Percentiles rank a stretch among this genome's conserved stretches.
Conservation (phyloP, 768 basidiomycete genomes). For the Rossbeevera mucosa region DNA sequence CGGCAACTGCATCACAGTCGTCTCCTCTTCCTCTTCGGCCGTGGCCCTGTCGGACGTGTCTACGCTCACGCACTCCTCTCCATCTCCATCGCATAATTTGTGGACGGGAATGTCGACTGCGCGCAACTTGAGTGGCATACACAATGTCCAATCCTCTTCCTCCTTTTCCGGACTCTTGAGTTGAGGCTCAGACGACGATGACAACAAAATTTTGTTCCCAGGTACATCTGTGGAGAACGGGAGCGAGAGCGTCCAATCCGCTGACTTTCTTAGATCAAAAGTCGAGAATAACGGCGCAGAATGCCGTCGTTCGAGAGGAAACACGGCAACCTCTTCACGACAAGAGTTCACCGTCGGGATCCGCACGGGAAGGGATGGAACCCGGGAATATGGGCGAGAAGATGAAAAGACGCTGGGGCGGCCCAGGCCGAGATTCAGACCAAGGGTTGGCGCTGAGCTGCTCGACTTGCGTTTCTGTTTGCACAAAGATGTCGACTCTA, state of each 20-base stretch:
- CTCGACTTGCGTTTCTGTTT: constrained; percentile 25
- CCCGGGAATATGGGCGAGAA: background rate
- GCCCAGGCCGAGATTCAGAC: background rate
- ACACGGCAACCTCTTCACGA: constrained; percentile 11
- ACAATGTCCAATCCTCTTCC: constrained; percentile 30
- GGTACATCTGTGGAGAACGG: constrained; percentile 28
- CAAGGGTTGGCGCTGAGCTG: constrained; percentile 14
- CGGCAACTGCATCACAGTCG: constrained; percentile 16
- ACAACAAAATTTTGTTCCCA: constrained; percentile 15
- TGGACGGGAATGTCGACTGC: background rate
- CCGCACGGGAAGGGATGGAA: background rate
- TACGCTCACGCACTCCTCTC: constrained; percentile 2
- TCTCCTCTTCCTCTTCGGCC: background rate
- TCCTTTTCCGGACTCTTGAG: background rate
- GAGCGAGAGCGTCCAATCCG: constrained; percentile 31
- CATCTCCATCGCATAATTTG: background rate
- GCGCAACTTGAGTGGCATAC: constrained; percentile 28
- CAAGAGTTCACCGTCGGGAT: background rate
- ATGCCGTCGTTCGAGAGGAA: constrained; percentile 29
- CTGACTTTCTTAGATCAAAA: background rate
- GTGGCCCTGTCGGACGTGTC: constrained; percentile 1
- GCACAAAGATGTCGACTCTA: constrained; percentile 1
- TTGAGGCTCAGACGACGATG: constrained; percentile 1
- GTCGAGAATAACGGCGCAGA: constrained; percentile 26
- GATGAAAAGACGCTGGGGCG: background rate